Base-by-base conservation (phyloP, 495 filamentous ascomycete genomes). In the Penicillium daleae region DNA sequence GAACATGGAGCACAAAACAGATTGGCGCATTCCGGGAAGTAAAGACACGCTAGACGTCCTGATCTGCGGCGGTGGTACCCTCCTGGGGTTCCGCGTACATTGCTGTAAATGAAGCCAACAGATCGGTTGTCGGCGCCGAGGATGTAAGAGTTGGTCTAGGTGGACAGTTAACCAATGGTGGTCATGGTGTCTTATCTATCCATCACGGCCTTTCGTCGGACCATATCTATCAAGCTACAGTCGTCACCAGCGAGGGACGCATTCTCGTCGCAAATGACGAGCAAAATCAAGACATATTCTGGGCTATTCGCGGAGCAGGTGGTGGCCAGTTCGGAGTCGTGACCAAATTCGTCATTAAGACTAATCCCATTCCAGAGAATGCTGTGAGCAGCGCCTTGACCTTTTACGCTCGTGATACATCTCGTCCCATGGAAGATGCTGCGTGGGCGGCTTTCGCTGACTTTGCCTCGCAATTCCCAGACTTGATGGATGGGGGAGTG, bases 161-260 rank as follows among this genome's bases (percentile, higher is more conserved):
- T n/a, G 84, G 85, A 19, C 78, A 82, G 46, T 74, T 82, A 19
- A 82, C 85, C 56, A 83, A 83, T 19, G 85, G 85, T n/a, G 85
- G 85, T 17, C 84, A 87, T 29, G 66, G 66, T 6, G 8, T 46
- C 15, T 37, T 68, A 6, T 68, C 62, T 3, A 62, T 56, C 9
- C 40, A 56, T 17, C 40, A 68, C n/a, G 66, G 66, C 8, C 56
- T 68, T 22, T 56, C 55, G 19, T 64, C 66, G 5, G 83, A 86
- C 49, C 84, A 81, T 2, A 79, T 85, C 4, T 69, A 84, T 27
- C 73, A 84, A 48, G 83, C 81, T 50, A 80, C 82, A 9, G 80
- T 86, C 21, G 67, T 87, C 27, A 85, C 84, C 0, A 77, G 78
- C 6, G 74, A 82, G 15, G 83, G 84, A 5, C 55, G 63, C 9